Conservation (phyloP, 2,329 filamentous ascomycete species). For the Stagonosporopsis rhizophila region DNA sequence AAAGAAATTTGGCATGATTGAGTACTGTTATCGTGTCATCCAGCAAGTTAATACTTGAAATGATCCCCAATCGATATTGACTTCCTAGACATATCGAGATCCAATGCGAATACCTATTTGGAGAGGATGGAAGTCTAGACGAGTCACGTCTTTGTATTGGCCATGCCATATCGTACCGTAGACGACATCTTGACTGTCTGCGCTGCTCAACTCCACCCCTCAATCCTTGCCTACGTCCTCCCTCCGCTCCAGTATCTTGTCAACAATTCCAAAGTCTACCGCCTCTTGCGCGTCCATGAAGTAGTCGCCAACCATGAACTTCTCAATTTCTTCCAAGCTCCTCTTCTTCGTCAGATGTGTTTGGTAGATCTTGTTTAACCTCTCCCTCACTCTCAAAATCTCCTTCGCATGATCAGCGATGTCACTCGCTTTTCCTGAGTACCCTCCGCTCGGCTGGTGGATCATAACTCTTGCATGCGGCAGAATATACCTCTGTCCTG, state of each 20-base stretch:
- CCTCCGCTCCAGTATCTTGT: conserved; percentile 79
- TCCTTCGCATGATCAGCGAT: conserved; percentile 98
- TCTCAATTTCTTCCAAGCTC: conserved; percentile 82
- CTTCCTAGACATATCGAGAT: not conserved
- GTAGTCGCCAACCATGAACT: conserved; percentile 95
- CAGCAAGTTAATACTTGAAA: not conserved
- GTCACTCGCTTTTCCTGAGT: conserved; percentile 73
- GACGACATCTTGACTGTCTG: not conserved
- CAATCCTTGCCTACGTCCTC: conserved; percentile 53
- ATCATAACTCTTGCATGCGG: conserved; percentile 98
- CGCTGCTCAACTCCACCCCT: not conserved
- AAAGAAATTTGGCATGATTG: not conserved
- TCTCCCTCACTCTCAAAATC: conserved; percentile 83
- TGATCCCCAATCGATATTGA: not conserved
- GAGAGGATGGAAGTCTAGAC: not conserved
- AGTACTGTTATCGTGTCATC: not conserved
- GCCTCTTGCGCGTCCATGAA: conserved; percentile 92
- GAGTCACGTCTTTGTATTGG: not conserved
- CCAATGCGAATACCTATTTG: not conserved
- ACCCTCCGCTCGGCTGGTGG: conserved; percentile 87
- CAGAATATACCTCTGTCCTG: conserved; percentile 84
- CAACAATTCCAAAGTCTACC: conserved; percentile 86
- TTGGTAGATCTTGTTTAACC: conserved; percentile 90
- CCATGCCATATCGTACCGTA: not conserved
- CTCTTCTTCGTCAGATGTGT: conserved; percentile 82